These are phyloP conservation scores for Hansenula sp. DNA, from an alignment of 1,139 yeast genomes.

Conservation along the genomic window DNA sequence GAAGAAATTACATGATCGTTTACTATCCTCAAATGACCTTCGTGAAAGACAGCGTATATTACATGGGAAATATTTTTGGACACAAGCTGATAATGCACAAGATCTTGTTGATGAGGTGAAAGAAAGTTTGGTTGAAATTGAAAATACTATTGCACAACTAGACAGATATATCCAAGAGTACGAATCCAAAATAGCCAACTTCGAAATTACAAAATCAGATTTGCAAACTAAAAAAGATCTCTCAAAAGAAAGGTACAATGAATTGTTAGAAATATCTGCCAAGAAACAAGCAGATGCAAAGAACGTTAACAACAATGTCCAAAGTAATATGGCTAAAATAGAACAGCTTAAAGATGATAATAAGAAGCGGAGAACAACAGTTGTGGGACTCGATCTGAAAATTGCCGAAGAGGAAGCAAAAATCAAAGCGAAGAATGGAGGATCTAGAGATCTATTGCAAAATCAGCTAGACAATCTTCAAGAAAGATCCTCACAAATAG, in stretches of 20 bases:
- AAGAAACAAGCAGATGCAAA: slow-evolving; percentile 17
- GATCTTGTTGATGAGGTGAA: slow-evolving; percentile 23
- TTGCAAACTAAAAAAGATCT: slow-evolving; percentile 22
- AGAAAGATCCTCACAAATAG: slow-evolving; percentile 12
- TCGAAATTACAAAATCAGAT: slow-evolving; percentile 14
- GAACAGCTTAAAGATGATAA: too few relatives aligned
- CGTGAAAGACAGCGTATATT: slow-evolving; percentile 39
- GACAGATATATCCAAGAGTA: slow-evolving; percentile 12
- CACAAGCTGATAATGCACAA: slow-evolving; percentile 29
- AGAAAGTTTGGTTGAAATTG: slow-evolving; percentile 20
- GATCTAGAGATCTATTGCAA: slow-evolving; percentile 29
- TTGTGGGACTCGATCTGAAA: background rate
- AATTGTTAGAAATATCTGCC: slow-evolving; percentile 8
- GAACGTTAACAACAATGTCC: too few relatives aligned
- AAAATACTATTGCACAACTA: slow-evolving; percentile 23
- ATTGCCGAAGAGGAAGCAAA: slow-evolving; percentile 33
- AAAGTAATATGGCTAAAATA: too few relatives aligned
- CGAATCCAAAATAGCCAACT: slow-evolving; percentile 12
- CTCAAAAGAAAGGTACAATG: slow-evolving; percentile 21
- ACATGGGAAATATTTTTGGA: slow-evolving; percentile 68
- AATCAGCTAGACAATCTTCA: slow-evolving; percentile 25
- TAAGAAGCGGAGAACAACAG: background rate
- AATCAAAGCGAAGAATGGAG: slow-evolving; percentile 37
- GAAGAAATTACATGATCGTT: slow-evolving; percentile 31
- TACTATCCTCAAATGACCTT: slow-evolving; percentile 30